Base-by-base conservation (phyloP, 345 rosid genomes). In the Cochlearia excelsa region DNA sequence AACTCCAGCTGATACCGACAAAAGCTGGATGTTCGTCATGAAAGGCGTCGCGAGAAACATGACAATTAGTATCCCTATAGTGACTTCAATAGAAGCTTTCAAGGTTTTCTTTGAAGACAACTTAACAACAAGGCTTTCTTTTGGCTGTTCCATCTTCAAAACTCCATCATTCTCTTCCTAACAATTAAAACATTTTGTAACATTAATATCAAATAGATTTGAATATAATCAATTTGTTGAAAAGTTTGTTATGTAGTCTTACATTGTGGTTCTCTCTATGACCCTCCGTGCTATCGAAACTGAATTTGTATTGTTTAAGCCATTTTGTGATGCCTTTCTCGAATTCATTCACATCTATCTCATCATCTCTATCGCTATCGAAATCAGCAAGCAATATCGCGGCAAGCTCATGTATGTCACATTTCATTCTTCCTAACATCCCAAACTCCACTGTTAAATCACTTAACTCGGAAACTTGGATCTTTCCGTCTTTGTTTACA, bases 1-100 rank as follows among this genome's bases (percentile, higher is more conserved):
- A 65, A 65, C 56, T 46, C 75, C 71, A 27, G 50, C 70, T 0
- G 70, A 65, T 51, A 31, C 30, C 1, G 69, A 63, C 30, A 70
- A 57, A 41, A 29, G 37, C 10, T 70, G 49, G 37, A 58, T 51
- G 60, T 63, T 71, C 70, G 41, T 47, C 71, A 63, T 71, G 56
- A 71, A 65, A n/a, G 71, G 71, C 1, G 0, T 65, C 58, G 66
- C 75, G 59, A 71, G 70, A 46, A 52, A 71, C 4, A 59, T 34
- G 29, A 65, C 66, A 30, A 71, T 65, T 1, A 59, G 7, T 0
- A 65, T 63, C 9, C 75, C 75, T 51, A 52, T 0, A 50, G 8
- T 71, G 46, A 71, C 70, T 71, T 64, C 56, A 11, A 46, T 7
- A 16, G 45, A 6, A 58, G 75, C 66, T 58, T 9, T 46, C 4